Evolutionary conservation across 2,329 filamentous ascomycete species (phyloP).

Genomic region (Hymenotorrendiella dingleyae): DNA sequence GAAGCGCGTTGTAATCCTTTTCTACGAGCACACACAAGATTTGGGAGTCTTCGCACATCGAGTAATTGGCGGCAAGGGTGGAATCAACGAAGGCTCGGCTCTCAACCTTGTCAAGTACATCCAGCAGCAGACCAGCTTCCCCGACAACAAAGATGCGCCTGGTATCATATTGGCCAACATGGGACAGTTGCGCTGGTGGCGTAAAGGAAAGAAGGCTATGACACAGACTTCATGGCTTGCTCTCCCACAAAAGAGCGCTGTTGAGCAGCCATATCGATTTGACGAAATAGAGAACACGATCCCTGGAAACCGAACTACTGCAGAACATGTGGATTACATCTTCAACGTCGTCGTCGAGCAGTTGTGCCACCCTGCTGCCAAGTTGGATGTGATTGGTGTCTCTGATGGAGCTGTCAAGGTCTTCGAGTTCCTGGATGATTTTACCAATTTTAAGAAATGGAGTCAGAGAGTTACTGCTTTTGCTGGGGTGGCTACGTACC

Average conservation of each 20-base stretch:
- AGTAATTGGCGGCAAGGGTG: conserved; percentile 54
- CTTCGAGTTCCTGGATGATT: conserved; percentile 50
- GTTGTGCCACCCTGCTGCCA: conserved; percentile 42
- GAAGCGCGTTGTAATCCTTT: conserved; percentile 63
- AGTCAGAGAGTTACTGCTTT: conserved; percentile 41
- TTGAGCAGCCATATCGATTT: conserved; percentile 49
- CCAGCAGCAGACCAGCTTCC: conserved; percentile 14
- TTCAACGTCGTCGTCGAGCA: conserved; percentile 57
- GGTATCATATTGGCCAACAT: conserved; percentile 72
- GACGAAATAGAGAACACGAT: conserved; percentile 54
- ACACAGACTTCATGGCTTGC: conserved; percentile 50
- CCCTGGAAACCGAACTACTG: conserved; percentile 48
- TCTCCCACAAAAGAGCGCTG: conserved; percentile 56
- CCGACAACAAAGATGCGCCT: conserved; percentile 32
- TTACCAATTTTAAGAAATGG: conserved; percentile 45
- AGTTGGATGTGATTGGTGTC: conserved; percentile 65
- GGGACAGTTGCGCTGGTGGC: conserved; percentile 73
- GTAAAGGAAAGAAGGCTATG: conserved; percentile 54
- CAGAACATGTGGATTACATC: conserved; percentile 60
- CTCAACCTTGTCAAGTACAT: conserved; percentile 54
- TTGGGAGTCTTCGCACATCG: conserved; percentile 71
- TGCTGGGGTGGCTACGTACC: conserved; percentile 44
- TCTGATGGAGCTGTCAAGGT: conserved; percentile 58
- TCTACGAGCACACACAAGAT: conserved; percentile 67
- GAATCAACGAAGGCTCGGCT: conserved; percentile 65